These are phyloP conservation scores for Plasmodium ovale DNA, from an alignment of 169 alveolate genomes.

Conservation along the genomic window DNA sequence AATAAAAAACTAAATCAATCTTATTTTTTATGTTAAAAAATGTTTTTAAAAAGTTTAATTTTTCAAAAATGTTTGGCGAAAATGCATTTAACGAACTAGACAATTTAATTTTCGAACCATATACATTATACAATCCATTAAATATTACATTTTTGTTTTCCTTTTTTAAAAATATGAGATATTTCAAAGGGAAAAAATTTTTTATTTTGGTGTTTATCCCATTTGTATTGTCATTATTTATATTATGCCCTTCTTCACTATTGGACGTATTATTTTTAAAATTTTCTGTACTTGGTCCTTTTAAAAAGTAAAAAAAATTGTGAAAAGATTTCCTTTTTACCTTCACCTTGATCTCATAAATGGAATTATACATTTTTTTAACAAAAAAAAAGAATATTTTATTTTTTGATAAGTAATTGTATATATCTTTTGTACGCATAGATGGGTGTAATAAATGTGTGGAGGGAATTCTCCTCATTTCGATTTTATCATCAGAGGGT, in stretches of 20 bases:
- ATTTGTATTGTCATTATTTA: not conserved
- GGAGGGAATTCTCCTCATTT: not conserved
- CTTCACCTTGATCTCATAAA: constrained; percentile 53
- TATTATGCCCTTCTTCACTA: not conserved
- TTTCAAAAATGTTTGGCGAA: constrained; percentile 39
- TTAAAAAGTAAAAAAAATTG: constrained; percentile 59
- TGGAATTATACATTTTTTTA: constrained; percentile 24
- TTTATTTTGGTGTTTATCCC: not conserved
- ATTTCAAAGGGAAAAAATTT: constrained; percentile 3
- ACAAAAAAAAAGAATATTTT: constrained; percentile 49
- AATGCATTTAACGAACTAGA: constrained; percentile 46
- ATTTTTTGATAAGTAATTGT: constrained; percentile 41
- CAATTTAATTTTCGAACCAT: constrained; percentile 37
- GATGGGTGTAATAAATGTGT: not conserved
- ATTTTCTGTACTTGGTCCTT: not conserved
- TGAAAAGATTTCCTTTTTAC: constrained; percentile 45
- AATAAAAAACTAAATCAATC: constrained; percentile 41
- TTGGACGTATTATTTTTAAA: not conserved
- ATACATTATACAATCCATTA: constrained; percentile 43
- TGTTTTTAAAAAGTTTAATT: constrained; percentile 29
- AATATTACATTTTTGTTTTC: constrained; percentile 16
- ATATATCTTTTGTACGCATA: constrained; percentile 28
- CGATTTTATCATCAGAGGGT: not conserved
- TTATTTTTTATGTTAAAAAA: constrained; percentile 63
- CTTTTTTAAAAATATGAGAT: constrained; percentile 6